Conservation (phyloP, 306 rosid genomes). For the Ziziphus jujuba region DNA sequence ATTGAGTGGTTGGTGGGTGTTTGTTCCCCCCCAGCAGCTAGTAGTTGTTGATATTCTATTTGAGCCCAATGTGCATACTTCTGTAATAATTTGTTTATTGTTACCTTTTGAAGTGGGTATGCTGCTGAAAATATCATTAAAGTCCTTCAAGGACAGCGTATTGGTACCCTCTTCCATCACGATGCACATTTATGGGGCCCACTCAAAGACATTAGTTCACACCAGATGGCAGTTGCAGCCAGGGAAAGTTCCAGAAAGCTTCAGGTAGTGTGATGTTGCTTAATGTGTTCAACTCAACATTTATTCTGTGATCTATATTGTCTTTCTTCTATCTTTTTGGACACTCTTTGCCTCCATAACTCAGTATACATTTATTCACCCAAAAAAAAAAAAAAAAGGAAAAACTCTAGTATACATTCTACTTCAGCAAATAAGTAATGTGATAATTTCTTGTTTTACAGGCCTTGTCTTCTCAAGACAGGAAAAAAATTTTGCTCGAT, state of each 20-base stretch:
- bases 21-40: neutral
- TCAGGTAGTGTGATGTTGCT: slow-evolving; percentile 56
- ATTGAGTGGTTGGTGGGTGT: no score
- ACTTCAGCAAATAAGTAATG: slow-evolving; percentile 25
- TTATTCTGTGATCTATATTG: neutral
- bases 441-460: slow-evolving; percentile 35
- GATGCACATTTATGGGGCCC: slow-evolving; percentile 78
- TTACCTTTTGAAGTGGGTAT: slow-evolving; percentile 61
- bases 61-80: slow-evolving; percentile 24
- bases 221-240: slow-evolving; percentile 95
- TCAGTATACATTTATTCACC: neutral
- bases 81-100: slow-evolving; percentile 10
- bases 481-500: slow-evolving; percentile 75
- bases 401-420: neutral
- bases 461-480: slow-evolving; percentile 77
- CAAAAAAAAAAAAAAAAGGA: no score
- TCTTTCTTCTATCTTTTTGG: neutral
- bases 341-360: slow-evolving; percentile 2
- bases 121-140: slow-evolving; percentile 69
- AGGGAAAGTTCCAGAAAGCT: slow-evolving; percentile 94
- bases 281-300: neutral
- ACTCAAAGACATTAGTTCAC: slow-evolving; percentile 64
- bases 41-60: slow-evolving; percentile 4
- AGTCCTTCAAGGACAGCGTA: slow-evolving; percentile 82
- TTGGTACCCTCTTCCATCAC: slow-evolving; percentile 93